Base-by-base conservation (phyloP, 2,329 filamentous ascomycete genomes). In the Talaromyces albobiverticillius region DNA sequence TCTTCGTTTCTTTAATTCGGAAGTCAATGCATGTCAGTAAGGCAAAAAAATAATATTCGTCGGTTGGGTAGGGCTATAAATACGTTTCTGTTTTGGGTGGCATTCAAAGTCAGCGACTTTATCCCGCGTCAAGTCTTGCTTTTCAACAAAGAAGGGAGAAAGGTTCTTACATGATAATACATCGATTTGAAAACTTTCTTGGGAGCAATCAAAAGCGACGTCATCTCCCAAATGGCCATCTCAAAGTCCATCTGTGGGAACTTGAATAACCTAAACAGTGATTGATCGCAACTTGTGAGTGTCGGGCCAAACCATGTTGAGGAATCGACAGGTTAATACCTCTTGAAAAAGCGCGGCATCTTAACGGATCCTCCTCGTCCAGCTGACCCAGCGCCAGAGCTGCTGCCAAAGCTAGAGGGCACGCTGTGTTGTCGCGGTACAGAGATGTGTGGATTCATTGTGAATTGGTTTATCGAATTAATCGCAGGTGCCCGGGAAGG, bases 211-310 rank as follows among this genome's bases (percentile, higher is more conserved):
- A 88, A 76, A 51, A 88, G 74, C 62, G 80, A 82, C 58, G 82
- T 85, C 81, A 88, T 87, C 69, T 88, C 85, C 85, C 85, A 88
- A 61, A 86, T 81, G 18, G 85, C 85, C 78, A 86, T 86, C 67
- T 88, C 85, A 66, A 88, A 88, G 74, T 88, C 85, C 85, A 88
- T 87, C 62, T 86, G 84, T 10, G 84, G 84, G 64, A 87, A 87
- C 68, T 88, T 88, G 78, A 87, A 86, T 47, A 87, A 72, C 55
- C 79, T 80, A 48, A 13, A 14, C 16, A 22, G 13, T 42, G 2
- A 49, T 25, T 47, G n/a, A 14, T 18, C 22, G 14, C 20, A 11
- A 9, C 52, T 61, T 46, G 62, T 59, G 51, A 45, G 56, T n/a
- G n/a, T n/a, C 56, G 18, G 26, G 38, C 22, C 22, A 18, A 16